Evolutionary conservation across 129 eudicot genomes (phyloP).

Genomic region (Erigeron canadensis): DNA sequence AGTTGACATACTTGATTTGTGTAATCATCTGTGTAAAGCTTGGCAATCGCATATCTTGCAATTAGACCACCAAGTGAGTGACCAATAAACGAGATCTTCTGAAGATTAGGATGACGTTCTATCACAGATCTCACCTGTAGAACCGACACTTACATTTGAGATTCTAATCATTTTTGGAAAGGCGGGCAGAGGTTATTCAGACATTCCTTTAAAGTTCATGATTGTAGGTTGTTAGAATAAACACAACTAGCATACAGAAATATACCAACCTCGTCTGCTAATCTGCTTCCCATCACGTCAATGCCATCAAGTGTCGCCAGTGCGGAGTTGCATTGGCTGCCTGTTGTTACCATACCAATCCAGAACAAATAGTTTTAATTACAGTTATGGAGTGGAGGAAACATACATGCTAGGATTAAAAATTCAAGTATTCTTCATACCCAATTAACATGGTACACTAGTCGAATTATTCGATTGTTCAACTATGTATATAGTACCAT

Average conservation of each 20-base stretch:
- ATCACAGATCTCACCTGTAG: constrained; percentile 79
- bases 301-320: constrained; percentile 86
- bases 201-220: not conserved
- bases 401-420: not conserved
- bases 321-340: constrained; percentile 71
- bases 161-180: constrained; percentile 7
- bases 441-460: not conserved
- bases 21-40: constrained; percentile 50
- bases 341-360: constrained; percentile 40
- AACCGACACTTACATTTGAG: constrained; percentile 7
- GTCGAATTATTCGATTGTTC: not conserved
- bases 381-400: not conserved
- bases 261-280: constrained; percentile 84
- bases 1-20: constrained; percentile 22
- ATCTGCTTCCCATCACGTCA: constrained; percentile 89
- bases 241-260: not conserved
- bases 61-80: constrained; percentile 96
- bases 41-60: constrained; percentile 87
- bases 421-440: not conserved
- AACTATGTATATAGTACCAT: constrained; percentile 10
- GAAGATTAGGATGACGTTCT: constrained; percentile 55
- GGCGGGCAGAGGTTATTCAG: not conserved
- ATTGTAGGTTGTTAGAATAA: not conserved
- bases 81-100: constrained; percentile 82
- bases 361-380: constrained; percentile 4